phyloP scores from a whole-genome alignment of 2,329 filamentous ascomycete species.

The Colletotrichum sp. region DNA sequence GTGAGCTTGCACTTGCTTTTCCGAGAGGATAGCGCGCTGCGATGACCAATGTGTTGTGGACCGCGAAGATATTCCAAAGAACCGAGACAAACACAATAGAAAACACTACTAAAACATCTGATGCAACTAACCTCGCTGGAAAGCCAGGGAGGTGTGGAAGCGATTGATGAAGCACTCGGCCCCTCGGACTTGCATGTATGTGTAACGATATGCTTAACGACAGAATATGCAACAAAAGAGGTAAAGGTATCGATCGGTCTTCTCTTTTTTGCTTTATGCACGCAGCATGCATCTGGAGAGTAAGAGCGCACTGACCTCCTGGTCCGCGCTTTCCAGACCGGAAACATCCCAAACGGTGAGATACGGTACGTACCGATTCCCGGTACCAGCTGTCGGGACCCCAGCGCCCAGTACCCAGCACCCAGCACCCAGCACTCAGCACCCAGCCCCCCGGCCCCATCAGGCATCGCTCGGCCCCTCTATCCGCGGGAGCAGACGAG shows the following conservation, averaged over 20 bases:
- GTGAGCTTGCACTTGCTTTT: not conserved
- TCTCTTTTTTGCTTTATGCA: not conserved
- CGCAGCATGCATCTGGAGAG: not conserved
- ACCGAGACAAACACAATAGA: not conserved
- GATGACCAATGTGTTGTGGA: not conserved
- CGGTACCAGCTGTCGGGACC: not conserved
- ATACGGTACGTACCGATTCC: not conserved
- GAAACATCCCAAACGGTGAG: not conserved
- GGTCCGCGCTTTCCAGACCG: not conserved
- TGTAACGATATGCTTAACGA: not conserved
- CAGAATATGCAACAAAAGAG: not conserved
- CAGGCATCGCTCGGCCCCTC: not conserved
- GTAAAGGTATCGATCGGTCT: not conserved
- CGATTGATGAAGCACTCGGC: not conserved
- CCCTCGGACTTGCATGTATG: not conserved
- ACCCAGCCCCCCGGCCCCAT: not conserved
- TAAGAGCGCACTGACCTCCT: not conserved
- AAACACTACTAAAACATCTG: not conserved
- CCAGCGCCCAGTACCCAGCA: not conserved
- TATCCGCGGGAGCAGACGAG: slow-evolving; percentile 3
- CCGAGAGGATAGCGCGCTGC: not conserved
- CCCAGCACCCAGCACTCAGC: not conserved
- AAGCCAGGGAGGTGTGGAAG: not conserved
- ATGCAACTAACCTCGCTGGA: not conserved
- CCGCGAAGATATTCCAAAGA: not conserved